A percentile compares a stretch with the other conserved stretches of the same genome.
These are phyloP conservation scores for Trypethelium eluteriae DNA, from an alignment of 495 filamentous ascomycete genomes.

Conservation along the genomic window DNA sequence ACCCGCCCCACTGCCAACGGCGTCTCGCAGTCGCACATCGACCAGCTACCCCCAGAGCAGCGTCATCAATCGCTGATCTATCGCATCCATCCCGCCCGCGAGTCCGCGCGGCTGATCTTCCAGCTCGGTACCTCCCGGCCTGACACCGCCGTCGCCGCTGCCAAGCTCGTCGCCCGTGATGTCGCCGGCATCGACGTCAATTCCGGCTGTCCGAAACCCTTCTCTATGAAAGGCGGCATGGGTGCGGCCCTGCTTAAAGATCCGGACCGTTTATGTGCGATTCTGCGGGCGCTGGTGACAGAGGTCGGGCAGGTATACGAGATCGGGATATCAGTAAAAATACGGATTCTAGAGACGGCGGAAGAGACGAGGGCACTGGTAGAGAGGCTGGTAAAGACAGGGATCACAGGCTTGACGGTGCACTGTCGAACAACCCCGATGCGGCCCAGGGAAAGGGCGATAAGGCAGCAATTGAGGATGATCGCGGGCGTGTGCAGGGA, in stretches of 20 bases:
- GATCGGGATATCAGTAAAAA: constrained; percentile 93
- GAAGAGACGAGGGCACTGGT: constrained; percentile 68
- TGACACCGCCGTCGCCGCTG: constrained; percentile 71
- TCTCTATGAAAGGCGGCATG: constrained; percentile 86
- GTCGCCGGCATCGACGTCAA: constrained; percentile 95
- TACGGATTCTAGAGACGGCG: constrained; percentile 71
- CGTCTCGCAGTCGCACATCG: constrained; percentile 32
- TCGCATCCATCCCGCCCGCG: constrained; percentile 67
- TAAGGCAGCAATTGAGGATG: constrained; percentile 78
- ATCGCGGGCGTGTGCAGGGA: constrained; percentile 67
- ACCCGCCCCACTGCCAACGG: constrained; percentile 64
- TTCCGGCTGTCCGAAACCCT: constrained; percentile 94
- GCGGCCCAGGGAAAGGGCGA: constrained; percentile 80
- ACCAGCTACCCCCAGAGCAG: constrained; percentile 31
- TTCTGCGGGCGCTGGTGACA: constrained; percentile 70
- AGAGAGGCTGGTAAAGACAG: constrained; percentile 63
- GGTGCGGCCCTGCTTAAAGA: constrained; percentile 79
- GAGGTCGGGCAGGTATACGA: constrained; percentile 67
- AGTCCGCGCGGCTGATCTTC: constrained; percentile 68
- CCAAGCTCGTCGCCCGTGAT: constrained; percentile 71
- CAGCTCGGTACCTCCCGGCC: constrained; percentile 85
- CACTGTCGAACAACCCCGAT: constrained; percentile 96
- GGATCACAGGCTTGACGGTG: constrained; percentile 84
- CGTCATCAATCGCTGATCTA: constrained; percentile 70
- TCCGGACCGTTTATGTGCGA: constrained; percentile 73